Conservation (phyloP, 1,284 basidiomycete genomes). For the Exsudoporus floridanus region DNA sequence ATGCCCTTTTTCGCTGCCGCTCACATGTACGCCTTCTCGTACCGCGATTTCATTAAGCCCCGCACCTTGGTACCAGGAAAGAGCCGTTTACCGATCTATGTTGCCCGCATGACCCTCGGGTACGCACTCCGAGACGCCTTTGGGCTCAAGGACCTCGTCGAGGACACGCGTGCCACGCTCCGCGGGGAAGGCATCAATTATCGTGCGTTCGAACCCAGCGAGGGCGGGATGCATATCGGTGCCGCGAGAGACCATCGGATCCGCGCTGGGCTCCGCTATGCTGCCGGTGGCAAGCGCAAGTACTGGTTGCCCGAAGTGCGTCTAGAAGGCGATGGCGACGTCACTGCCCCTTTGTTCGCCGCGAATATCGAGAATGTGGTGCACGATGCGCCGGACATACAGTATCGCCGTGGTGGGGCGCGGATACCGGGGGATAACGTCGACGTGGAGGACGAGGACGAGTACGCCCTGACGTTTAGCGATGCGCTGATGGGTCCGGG, state of each 20-base stretch:
- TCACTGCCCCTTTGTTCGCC: constrained; percentile 75
- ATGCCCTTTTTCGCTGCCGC: constrained; percentile 97
- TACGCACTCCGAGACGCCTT: constrained; percentile 89
- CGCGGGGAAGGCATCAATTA: constrained; percentile 92
- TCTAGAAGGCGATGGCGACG: constrained; percentile 44
- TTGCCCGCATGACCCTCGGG: constrained; percentile 83
- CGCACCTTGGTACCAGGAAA: constrained; percentile 36
- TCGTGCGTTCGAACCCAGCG: constrained; percentile 92
- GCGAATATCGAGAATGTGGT: constrained; percentile 67
- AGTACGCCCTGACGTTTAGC: constrained; percentile 43
- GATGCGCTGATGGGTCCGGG: constrained; percentile 59
- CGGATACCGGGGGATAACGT: constrained; percentile 24
- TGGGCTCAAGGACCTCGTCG: constrained; percentile 82
- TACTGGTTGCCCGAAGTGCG: constrained; percentile 81
- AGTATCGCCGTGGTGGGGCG: constrained; percentile 24
- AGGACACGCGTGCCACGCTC: constrained; percentile 83
- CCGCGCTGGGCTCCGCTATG: constrained; percentile 87
- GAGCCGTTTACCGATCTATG: constrained; percentile 41
- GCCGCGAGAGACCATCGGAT: constrained; percentile 80
- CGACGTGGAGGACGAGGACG: constrained; percentile 38
- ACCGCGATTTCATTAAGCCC: constrained; percentile 79
- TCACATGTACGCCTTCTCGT: constrained; percentile 87
- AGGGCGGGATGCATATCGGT: constrained; percentile 89
- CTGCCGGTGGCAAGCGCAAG: constrained; percentile 82
- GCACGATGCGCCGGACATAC: constrained; percentile 60